Evolutionary conservation across 2,329 filamentous ascomycete species (phyloP), one percentile per base, ranked within the genome.

Genomic region (Phialophora macrospora): DNA sequence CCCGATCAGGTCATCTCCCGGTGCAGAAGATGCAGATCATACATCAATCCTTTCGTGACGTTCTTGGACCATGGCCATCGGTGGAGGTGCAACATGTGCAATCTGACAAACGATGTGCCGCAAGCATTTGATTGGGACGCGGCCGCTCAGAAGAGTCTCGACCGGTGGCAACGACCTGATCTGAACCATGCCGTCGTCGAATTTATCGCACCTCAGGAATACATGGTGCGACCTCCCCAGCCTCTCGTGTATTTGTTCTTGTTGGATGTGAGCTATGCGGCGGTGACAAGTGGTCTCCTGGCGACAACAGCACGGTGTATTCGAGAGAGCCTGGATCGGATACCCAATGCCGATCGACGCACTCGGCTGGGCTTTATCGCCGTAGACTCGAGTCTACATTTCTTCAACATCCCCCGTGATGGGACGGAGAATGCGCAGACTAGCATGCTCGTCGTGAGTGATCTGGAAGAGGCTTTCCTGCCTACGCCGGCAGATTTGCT

Each of bases 31-130:
- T 99, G 95, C 80, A 86, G 95, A 73, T 95, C 94, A 63, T 98
- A 98, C 78, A 98, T 98, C 83, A 98, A 98, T 77, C 93, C 95
- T 12, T 99, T 94, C 73, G 95, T 96, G 66, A 92, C 92, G 55
- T 99, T 99, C 81, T 82, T 99, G 67, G 95, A 99, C 74, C 92
- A 98, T 75, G 95, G 95, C 55, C 95, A 99, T 80, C 87, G 95
- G 75, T 99, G 95, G 95, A 90, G 94, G 75, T 99, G 95, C 82
- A 99, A 99, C 81, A 97, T 99, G 93, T 99, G 95, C 80, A 98
- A 97, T 79, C 84, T 99, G 70, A 97, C 93, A 72, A 99, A 99
- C 77, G 95, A 99, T 73, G 94, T 98, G 46, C 95, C 95, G n/a
- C 95, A 99, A 79, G 93, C 93, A 44, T 99, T 99, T 72, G 95